Evolutionary conservation across 495 filamentous ascomycete species (phyloP).

Genomic region (Xylaria flabelliformis): DNA sequence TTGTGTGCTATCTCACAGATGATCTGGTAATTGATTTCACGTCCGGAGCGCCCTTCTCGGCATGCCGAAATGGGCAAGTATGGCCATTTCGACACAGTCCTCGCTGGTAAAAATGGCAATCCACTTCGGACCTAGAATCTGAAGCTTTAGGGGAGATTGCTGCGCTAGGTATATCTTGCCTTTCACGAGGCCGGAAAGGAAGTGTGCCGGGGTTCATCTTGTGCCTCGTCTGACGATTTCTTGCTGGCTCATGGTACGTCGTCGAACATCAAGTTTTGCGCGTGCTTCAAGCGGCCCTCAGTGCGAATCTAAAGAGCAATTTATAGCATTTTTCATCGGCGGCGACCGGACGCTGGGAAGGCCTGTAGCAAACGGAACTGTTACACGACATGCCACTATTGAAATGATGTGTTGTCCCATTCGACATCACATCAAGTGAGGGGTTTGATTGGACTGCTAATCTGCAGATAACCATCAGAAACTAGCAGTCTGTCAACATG

Average conservation of each 20-base stretch:
- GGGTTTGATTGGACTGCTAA: not conserved
- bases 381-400: conserved; percentile 7
- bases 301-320: too few species aligned
- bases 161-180: not conserved
- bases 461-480: not conserved
- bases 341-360: too few species aligned
- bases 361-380: not conserved
- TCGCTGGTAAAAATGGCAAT: not conserved
- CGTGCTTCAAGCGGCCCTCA: not conserved
- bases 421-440: not conserved
- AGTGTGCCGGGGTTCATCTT: conserved; percentile 4
- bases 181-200: not conserved
- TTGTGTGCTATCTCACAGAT: not conserved
- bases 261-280: not conserved
- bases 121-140: not conserved
- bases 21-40: not conserved
- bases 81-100: conserved; percentile 9
- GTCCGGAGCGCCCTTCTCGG: not conserved
- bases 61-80: not conserved
- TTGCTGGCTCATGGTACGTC: not conserved
- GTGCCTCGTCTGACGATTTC: not conserved
- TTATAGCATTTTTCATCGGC: not conserved
- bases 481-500: not conserved
- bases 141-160: not conserved
- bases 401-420: not conserved